Evolutionary conservation across 805 yeast species (phyloP), one percentile per base, ranked within the genome.

Genomic region (Saccharomycopsis babjevae): DNA sequence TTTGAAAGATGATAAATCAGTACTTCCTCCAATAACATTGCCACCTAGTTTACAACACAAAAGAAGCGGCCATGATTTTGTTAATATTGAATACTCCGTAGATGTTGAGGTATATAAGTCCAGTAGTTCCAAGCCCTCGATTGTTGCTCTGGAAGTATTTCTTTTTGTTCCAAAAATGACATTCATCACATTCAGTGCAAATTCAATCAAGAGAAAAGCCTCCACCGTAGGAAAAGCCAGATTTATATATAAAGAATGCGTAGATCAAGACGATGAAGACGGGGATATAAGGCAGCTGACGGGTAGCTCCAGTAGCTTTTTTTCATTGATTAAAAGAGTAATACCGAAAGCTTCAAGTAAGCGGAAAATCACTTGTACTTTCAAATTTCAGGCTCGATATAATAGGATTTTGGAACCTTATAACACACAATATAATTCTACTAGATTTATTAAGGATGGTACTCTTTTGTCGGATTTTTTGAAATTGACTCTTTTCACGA

Each of bases 41-140:
- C 65, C 65, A 1, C 65, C 65, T 8, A 52, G 59, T 8, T 38
- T 63, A 18, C 39, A 56, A 3, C 61, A 63, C 30, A 57, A 60
- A 32, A 57, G 56, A 43, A 59, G 64, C 15, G 39, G 39, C 25
- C 54, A 43, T 39, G 50, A 63, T 40, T 58, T 18, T 38, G 59
- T 55, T 1, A 58, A 58, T 16, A 63, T 63, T 28, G 59, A 61
- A 38, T 63, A 63, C 40, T 28, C 50, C 2, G 40, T 63, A 16
- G 60, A 61, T 20, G 65, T 61, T 10, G n/a, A 36, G 8, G 38
- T 59, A n/a, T 59, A 61, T 28, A 61, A 42, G 20, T 20, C 58
- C 4, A 25, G 58, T 25, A 58, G n/a, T 25, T 38, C 60, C 5
- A 63, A 63, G 42, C 63, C 63, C 5, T 39, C 42, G 18, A 58